Base-by-base conservation (phyloP, 306 rosid genomes). In the Lablab purpureus region DNA sequence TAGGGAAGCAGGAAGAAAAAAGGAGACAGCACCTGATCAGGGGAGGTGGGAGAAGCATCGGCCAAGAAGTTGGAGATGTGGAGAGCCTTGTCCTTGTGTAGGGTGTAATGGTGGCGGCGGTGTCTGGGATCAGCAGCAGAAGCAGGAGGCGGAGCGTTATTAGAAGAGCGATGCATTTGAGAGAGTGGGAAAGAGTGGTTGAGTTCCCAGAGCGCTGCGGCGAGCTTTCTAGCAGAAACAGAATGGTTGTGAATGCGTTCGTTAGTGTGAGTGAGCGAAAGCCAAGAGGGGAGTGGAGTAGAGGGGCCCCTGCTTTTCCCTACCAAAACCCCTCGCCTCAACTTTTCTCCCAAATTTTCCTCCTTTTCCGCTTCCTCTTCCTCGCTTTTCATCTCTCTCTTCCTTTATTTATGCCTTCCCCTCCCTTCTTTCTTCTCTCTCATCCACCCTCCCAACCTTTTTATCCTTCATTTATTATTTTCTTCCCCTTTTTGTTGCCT, bases 121-220 rank as follows among this genome's bases (percentile, higher is more conserved):
- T 68, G 89, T 82, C 93, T 83, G 10, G 91, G 80, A 79, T 77
- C 90, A 32, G 36, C 85, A 85, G 3, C 32, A 5, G n/a, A 2
- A 21, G 10, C 3, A 19, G 27, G 2, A 3, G 63, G 3, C 1
- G 43, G 5, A 11, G 71, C 84, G 88, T 84, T 87, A 41, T 21
- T 80, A 62, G 74, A 43, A 56, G 80, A 58, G 11, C 88, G 90
- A 89, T 93, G 94, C 99, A 95, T 93, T 69, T 82, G 75, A 63
- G 85, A 75, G 52, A 67, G 85, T 4, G 93, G 86, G 51, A 75
- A 59, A 49, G 82, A 85, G 73, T 87, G 85, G 23, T 87, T 80
- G 22, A 89, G 86, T 83, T 93, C 96, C 99, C 97, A 95, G 76
- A 91, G 97, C 51, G 98, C 85, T 0, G 98, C 94, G 49, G 91